Evolutionary conservation across 495 filamentous ascomycete genomes (phyloP), one percentile per base, ranked within the genome.

Genomic region (Aspergillus sclerotioniger): DNA sequence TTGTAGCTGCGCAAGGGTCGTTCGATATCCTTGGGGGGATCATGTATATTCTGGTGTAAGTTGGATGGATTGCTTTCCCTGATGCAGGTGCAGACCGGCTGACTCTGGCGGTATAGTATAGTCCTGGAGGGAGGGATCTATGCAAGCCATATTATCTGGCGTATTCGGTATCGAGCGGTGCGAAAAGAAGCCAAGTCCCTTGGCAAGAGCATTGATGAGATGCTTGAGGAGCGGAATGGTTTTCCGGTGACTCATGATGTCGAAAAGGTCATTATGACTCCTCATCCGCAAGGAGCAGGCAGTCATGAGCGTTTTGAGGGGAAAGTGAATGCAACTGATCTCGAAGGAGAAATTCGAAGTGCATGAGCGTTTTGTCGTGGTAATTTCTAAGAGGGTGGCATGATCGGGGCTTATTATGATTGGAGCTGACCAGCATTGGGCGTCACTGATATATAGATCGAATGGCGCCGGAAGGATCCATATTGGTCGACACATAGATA

Each of bases 11-110:
- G 0, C 88, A 92, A 63, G 77, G 85, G 16, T 82, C 78, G 0
- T 91, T 91, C 62, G 89, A 92, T 65, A 69, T 85, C 9, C 67
- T 90, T 0, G 89, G 86, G 5, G 87, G 88, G 2, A 77, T 85
- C 0, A 74, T 89, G 54, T 91, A 90, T 63, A 85, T 90, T 43
- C 62, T 87, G 5, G 85, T 84, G 83, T 87, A 73, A 74, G 76
- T 57, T 13, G 8, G 33, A 33, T 52, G 4, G 9, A n/a, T 15
- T 19, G 17, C 5, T 31, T 13, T 31, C 43, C 3, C 17, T 21
- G 16, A 33, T 57, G 25, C 9, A 6, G 7, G 5, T 12, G 17
- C 9, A 4, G n/a, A 25, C 20, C 6, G 45, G 8, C 46, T 17
- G 8, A 45, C 16, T 39, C 17, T 35, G 8, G 51, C 51, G 29